Conservation (phyloP, 2,329 filamentous ascomycete species). For the Paramyrothecium sp. region DNA sequence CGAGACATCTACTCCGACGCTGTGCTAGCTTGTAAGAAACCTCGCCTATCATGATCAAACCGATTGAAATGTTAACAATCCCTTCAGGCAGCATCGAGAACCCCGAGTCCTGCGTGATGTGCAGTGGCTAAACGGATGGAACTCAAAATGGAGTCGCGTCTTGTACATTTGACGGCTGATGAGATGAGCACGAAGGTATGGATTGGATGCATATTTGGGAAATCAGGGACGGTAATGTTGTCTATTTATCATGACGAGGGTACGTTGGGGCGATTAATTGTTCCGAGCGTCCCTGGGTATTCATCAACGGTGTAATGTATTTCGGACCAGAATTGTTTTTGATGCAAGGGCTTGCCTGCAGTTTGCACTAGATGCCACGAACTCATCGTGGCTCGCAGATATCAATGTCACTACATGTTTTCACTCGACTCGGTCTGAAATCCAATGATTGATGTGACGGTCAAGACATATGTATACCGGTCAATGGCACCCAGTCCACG, state of each 20-base stretch:
- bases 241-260: conserved; percentile 11
- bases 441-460: background rate
- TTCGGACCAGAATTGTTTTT: background rate
- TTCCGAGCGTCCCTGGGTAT: conserved; percentile 1
- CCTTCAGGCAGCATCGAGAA: conserved; percentile 86
- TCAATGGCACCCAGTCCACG: no score
- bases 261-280: conserved; percentile 12
- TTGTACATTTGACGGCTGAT: conserved; percentile 23
- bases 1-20: conserved; percentile 95
- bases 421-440: background rate
- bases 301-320: background rate
- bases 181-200: conserved; percentile 27
- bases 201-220: conserved; percentile 14
- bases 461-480: background rate
- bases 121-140: conserved; percentile 69
- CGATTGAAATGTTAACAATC: conserved; percentile 11
- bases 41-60: conserved; percentile 24
- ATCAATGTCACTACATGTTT: background rate
- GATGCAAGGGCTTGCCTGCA: background rate
- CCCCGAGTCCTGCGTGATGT: conserved; percentile 93
- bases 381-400: background rate
- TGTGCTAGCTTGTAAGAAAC: conserved; percentile 75
- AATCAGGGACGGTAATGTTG: conserved; percentile 18
- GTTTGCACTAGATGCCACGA: background rate
- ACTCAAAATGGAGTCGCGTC: conserved; percentile 13